phyloP scores from a whole-genome alignment of 805 yeast species.

The Lachancea thermotolerans region DNA sequence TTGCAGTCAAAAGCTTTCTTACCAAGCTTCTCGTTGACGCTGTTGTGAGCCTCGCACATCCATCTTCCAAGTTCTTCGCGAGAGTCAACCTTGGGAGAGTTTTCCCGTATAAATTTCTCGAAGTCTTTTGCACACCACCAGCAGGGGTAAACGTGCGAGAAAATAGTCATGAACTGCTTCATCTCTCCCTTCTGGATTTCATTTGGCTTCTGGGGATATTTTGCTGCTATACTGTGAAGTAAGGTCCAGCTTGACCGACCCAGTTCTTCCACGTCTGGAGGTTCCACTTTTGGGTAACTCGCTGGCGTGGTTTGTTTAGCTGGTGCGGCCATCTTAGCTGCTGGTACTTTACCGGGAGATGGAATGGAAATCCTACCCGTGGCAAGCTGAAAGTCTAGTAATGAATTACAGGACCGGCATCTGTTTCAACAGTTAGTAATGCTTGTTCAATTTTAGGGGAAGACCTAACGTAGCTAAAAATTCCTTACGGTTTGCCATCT shows the following conservation, averaged over 20 bases:
- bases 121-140: constrained; percentile 90
- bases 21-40: constrained; percentile 80
- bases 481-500: constrained; percentile 87
- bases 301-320: constrained; percentile 21
- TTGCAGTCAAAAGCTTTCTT: constrained; percentile 82
- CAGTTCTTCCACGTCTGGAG: constrained; percentile 76
- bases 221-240: constrained; percentile 83
- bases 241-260: constrained; percentile 92
- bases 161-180: constrained; percentile 58
- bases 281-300: constrained; percentile 47
- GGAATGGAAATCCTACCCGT: constrained; percentile 24
- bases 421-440: constrained; percentile 28
- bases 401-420: constrained; percentile 83
- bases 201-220: constrained; percentile 69
- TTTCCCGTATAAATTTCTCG: constrained; percentile 47
- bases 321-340: neutral
- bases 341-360: neutral
- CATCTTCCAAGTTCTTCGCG: constrained; percentile 82
- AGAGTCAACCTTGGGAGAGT: constrained; percentile 49
- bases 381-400: constrained; percentile 72
- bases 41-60: constrained; percentile 94
- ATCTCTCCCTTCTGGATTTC: constrained; percentile 60
- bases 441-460: neutral
- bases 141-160: constrained; percentile 85
- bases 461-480: neutral